Evolutionary conservation across 257 asterid species (phyloP).

Genomic region (Lithospermum erythrorhizon): DNA sequence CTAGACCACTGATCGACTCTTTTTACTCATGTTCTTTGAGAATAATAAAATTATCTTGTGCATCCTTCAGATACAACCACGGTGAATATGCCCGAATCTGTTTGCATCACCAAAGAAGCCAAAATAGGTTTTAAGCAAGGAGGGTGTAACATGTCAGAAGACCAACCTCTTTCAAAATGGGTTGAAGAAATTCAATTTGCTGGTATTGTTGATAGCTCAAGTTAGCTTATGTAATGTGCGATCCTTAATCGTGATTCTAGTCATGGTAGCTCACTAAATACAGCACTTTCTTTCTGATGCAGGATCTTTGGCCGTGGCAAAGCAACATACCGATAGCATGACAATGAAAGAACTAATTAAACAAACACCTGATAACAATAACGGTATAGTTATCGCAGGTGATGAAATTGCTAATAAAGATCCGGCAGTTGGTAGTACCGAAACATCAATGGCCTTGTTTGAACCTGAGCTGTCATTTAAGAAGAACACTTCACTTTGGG

Average conservation of each 20-base stretch:
- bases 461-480: slow-evolving; percentile 45
- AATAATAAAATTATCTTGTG: slow-evolving; percentile 10
- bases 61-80: slow-evolving; percentile 23
- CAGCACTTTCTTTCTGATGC: slow-evolving; percentile 10
- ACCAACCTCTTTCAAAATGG: slow-evolving; percentile 63
- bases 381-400: neutral
- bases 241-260: neutral
- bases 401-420: neutral
- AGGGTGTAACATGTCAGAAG: slow-evolving; percentile 29
- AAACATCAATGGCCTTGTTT: neutral
- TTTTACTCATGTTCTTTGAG: neutral
- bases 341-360: neutral
- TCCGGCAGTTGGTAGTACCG: neutral
- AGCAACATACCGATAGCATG: slow-evolving; percentile 15
- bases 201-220: slow-evolving; percentile 19
- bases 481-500: slow-evolving; percentile 53
- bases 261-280: neutral
- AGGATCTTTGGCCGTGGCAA: slow-evolving; percentile 25
- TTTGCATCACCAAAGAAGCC: slow-evolving; percentile 11
- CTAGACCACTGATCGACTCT: neutral
- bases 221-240: neutral
- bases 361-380: slow-evolving; percentile 6
- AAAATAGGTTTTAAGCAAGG: slow-evolving; percentile 16
- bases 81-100: slow-evolving; percentile 14
- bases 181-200: slow-evolving; percentile 38